A percentile compares a stretch with the other conserved stretches of the same genome.
Evolutionary conservation across 768 basidiomycete species (phyloP).

Genomic region (Lepiota venenata): DNA sequence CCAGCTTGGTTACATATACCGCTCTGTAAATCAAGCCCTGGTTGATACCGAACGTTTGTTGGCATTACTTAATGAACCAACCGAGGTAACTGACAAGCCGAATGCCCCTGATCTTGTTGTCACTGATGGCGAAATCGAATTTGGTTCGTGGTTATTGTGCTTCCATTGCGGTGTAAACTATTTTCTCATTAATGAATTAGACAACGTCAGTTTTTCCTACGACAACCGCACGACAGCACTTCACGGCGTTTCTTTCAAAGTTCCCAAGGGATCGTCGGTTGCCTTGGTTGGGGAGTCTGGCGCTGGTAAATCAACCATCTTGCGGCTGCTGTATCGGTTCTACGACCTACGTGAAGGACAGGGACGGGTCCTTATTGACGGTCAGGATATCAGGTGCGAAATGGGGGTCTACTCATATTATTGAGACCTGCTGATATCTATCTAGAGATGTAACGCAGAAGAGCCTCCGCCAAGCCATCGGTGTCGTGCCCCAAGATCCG

Average conservation of each 20-base stretch:
- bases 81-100: slow-evolving; percentile 80
- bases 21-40: slow-evolving; percentile 69
- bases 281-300: slow-evolving; percentile 88
- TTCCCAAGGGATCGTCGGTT: slow-evolving; percentile 83
- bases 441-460: slow-evolving; percentile 75
- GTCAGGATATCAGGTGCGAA: slow-evolving; percentile 65
- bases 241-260: slow-evolving; percentile 79
- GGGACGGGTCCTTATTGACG: slow-evolving; percentile 80
- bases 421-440: neutral
- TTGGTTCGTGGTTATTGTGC: slow-evolving; percentile 48
- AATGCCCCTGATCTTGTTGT: slow-evolving; percentile 72
- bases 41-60: slow-evolving; percentile 86
- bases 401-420: neutral
- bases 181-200: slow-evolving; percentile 29
- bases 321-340: slow-evolving; percentile 89
- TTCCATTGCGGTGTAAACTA: neutral
- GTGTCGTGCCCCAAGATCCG: slow-evolving; percentile 87
- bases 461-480: slow-evolving; percentile 76
- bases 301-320: slow-evolving; percentile 78
- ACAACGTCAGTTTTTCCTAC: slow-evolving; percentile 87
- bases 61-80: slow-evolving; percentile 75
- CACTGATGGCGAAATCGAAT: slow-evolving; percentile 78
- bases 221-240: slow-evolving; percentile 68
- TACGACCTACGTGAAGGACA: slow-evolving; percentile 84
- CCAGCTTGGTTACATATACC: slow-evolving; percentile 77